Evolutionary conservation across 805 yeast species (phyloP), one percentile per base, ranked within the genome.

Genomic region (Schizosaccharomyces japonicus): DNA sequence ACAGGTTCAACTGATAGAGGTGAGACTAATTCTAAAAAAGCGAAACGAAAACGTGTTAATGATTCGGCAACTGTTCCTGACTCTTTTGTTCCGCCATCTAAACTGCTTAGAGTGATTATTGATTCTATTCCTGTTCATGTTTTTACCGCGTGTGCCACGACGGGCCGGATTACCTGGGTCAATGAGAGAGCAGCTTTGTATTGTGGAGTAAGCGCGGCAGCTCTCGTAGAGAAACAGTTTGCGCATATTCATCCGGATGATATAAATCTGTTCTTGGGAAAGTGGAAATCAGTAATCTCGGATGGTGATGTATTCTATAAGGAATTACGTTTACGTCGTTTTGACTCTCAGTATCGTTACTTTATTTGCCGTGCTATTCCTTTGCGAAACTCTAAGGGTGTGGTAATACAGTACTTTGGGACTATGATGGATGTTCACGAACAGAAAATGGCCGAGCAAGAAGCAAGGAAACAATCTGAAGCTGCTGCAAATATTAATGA

Each of bases 41-140:
- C n/a, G n/a, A n/a, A n/a, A n/a, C n/a, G n/a, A 30, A n/a, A n/a
- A n/a, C n/a, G 10, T 30, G 32, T 10, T 30, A 10, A 10, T 30
- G 32, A 10, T 30, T n/a, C 32, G n/a, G 13, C 32, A n/a, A n/a
- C 32, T 10, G 32, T 10, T 30, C n/a, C 32, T 10, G 32, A 10
- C 10, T 10, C 10, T 30, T n/a, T n/a, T 10, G 31, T 27, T 21
- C 58, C 58, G 5, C 53, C 58, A 3, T 51, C 49, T 45, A 31
- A 50, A 27, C 48, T 59, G 11, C 50, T 59, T 44, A 42, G 56
- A 10, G 56, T 59, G 7, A 57, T 59, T 7, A 57, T 59, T 28
- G 62, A 59, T 48, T 58, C 61, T 3, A 57, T 59, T 30, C 63
- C 63, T 1, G 59, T 59, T 10, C 61, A 59, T 47, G 55, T 60